Conservation (phyloP, 2,329 filamentous ascomycete genomes). For the Exophiala alcalophila region DNA sequence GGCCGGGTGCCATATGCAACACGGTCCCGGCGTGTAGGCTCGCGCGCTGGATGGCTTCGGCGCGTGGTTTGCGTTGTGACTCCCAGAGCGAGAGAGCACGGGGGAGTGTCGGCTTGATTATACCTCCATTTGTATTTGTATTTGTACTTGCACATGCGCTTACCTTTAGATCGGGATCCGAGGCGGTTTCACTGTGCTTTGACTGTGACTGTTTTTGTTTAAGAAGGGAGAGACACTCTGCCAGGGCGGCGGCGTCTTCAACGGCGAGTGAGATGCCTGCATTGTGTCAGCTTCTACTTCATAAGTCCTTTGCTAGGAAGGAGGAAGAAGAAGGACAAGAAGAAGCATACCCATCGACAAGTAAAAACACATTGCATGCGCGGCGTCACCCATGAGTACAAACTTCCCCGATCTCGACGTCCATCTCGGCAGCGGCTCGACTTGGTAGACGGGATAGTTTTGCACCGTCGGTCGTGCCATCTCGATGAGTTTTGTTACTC, state of each 20-base stretch:
- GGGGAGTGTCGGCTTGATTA: background rate
- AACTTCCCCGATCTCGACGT: background rate
- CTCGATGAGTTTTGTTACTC: background rate
- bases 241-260: background rate
- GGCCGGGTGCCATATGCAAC: background rate
- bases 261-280: constrained; percentile 3
- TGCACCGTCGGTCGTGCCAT: background rate
- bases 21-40: background rate
- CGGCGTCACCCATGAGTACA: constrained; percentile 2
- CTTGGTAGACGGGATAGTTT: background rate
- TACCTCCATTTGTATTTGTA: background rate
- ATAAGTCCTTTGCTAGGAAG: too few species aligned
- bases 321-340: too few species aligned
- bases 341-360: constrained; percentile 2
- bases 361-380: constrained; percentile 1
- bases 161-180: too few species aligned
- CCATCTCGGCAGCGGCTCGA: constrained; percentile 1
- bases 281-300: too few species aligned
- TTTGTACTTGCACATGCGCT: background rate
- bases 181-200: too few species aligned
- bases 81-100: background rate
- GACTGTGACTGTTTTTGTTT: too few species aligned
- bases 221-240: constrained; percentile 3
- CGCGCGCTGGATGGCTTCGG: constrained; percentile 1
- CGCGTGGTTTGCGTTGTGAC: background rate